These are phyloP conservation scores for Paspalum vaginatum DNA, from an alignment of 176 grass and related monocot genomes.

Conservation along the genomic window DNA sequence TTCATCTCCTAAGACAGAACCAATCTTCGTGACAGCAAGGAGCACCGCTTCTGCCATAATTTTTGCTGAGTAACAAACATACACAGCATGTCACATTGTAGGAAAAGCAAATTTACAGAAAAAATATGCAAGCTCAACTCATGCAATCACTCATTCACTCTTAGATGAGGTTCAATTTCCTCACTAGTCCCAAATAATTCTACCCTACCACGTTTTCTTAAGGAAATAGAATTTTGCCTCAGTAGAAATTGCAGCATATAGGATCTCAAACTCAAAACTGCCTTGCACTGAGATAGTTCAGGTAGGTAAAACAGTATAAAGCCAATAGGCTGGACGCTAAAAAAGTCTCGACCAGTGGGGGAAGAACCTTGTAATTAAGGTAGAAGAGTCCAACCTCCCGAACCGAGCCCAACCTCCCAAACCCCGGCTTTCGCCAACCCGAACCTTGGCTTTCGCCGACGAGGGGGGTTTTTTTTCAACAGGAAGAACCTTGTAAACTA, in stretches of 20 bases:
- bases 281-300: no score
- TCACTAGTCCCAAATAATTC: neutral
- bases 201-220: neutral
- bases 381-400: no score
- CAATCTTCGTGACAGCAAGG: slow-evolving; percentile 30
- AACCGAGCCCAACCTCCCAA: no score
- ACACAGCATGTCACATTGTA: neutral
- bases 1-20: slow-evolving; percentile 7
- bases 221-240: no score
- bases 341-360: no score
- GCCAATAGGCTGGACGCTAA: no score
- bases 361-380: no score
- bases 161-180: neutral
- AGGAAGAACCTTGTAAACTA: no score
- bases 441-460: no score
- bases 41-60: slow-evolving; percentile 38
- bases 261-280: neutral
- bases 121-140: neutral
- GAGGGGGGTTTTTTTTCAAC: no score
- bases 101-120: neutral
- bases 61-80: slow-evolving; percentile 20
- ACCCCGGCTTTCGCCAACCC: no score
- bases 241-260: neutral
- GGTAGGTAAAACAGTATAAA: no score
- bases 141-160: neutral